phyloP scores from a whole-genome alignment of 257 asterid species.

The Thymus mandschuricus region DNA sequence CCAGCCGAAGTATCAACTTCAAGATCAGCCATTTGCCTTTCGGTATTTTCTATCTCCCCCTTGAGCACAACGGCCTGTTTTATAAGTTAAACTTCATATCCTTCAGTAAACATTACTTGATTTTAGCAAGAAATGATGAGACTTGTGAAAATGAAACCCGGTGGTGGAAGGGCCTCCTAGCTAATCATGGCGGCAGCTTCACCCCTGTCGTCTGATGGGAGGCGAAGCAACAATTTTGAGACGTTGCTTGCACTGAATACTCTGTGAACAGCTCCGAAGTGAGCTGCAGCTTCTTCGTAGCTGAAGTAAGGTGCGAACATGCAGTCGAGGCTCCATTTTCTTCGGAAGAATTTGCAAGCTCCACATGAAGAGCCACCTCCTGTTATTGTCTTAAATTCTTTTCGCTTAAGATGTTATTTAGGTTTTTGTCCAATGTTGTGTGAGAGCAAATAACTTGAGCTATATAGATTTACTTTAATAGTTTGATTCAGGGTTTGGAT shows the following conservation, averaged over 20 bases:
- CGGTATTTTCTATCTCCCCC: constrained; percentile 3
- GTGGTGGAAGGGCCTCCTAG: constrained; percentile 14
- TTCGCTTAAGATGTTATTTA: neutral
- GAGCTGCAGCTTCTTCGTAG: constrained; percentile 51
- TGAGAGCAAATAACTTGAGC: neutral
- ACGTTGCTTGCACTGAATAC: constrained; percentile 74
- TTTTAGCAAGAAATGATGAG: neutral
- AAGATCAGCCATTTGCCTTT: constrained; percentile 1
- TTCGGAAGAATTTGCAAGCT: constrained; percentile 70
- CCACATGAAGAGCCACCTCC: constrained; percentile 63
- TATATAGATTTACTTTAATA: constrained; percentile 2
- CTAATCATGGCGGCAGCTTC: constrained; percentile 46
- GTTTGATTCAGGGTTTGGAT: too few relatives aligned
- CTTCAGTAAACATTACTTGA: neutral
- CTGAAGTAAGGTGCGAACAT: constrained; percentile 60
- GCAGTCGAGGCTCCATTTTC: constrained; percentile 58
- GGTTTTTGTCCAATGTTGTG: neutral
- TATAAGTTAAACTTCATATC: neutral
- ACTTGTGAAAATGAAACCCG: constrained; percentile 1
- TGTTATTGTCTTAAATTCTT: constrained; percentile 38
- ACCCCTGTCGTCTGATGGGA: constrained; percentile 45
- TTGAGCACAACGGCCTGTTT: constrained; percentile 8
- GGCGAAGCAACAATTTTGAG: constrained; percentile 54
- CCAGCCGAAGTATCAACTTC: neutral
- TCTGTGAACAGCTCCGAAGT: constrained; percentile 59